Percentiles rank a stretch among this genome's conserved stretches.
Conservation (phyloP, 257 asterid species). For the Scutellaria barbata region DNA sequence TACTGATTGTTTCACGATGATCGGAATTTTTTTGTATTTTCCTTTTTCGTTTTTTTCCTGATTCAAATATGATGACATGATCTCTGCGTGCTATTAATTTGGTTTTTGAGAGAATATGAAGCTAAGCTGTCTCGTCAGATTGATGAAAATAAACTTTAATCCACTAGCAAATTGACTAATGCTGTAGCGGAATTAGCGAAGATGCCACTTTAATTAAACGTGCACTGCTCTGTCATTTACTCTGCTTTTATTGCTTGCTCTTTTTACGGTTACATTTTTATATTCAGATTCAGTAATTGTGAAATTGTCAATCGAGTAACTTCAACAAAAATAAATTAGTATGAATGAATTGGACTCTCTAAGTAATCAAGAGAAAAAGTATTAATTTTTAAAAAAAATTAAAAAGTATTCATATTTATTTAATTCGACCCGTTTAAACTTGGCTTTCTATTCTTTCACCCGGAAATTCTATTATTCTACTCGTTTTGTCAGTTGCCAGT, state of each 20-base stretch:
- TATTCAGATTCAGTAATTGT: neutral
- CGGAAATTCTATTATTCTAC: neutral
- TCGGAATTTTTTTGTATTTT: neutral
- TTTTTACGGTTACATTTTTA: neutral
- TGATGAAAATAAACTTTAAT: slow-evolving; percentile 25
- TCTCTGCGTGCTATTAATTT: neutral
- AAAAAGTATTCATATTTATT: too few species aligned
- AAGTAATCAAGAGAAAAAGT: too few species aligned
- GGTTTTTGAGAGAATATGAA: slow-evolving; percentile 15
- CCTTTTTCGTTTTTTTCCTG: neutral
- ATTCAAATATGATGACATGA: neutral
- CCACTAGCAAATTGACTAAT: slow-evolving; percentile 25
- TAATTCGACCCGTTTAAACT: neutral
- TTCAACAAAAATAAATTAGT: neutral
- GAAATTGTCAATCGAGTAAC: neutral
- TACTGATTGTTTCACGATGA: neutral
- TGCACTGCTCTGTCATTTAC: slow-evolving; percentile 25
- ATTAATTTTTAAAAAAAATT: too few species aligned
- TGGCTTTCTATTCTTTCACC: neutral
- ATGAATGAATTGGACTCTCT: too few species aligned
- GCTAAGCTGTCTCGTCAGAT: slow-evolving; percentile 34
- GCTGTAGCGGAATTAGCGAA: slow-evolving; percentile 24
- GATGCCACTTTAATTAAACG: slow-evolving; percentile 35
- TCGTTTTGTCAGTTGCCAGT: slow-evolving; percentile 40
- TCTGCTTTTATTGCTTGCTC: slow-evolving; percentile 22